phyloP scores from a whole-genome alignment of 352 stramenopile genomes.

The Elongisporangium anandrum region DNA sequence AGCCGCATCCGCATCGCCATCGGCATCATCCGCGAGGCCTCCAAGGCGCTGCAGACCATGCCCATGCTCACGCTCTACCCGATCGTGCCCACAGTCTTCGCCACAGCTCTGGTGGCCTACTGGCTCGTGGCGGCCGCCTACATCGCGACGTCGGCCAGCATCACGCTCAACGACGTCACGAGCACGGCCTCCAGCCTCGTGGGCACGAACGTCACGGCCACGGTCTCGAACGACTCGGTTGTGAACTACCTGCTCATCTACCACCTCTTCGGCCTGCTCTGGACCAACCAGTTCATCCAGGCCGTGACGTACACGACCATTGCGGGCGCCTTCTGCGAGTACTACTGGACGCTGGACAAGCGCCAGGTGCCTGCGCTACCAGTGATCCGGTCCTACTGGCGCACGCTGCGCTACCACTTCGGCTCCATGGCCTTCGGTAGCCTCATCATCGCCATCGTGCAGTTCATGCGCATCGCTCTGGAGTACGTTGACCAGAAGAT shows the following conservation, averaged over 20 bases:
- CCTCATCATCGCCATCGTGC: conserved; percentile 83
- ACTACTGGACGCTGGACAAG: conserved; percentile 87
- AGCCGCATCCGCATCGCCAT: conserved; percentile 83
- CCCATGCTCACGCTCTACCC: conserved; percentile 76
- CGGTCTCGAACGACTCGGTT: conserved; percentile 53
- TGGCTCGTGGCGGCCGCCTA: conserved; percentile 78
- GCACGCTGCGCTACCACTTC: conserved; percentile 70
- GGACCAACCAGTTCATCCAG: conserved; percentile 87
- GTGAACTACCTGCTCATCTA: conserved; percentile 82
- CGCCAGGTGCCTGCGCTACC: conserved; percentile 37
- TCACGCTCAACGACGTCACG: conserved; percentile 46
- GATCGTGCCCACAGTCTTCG: conserved; percentile 62
- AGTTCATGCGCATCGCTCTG: conserved; percentile 65
- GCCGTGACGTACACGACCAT: conserved; percentile 70
- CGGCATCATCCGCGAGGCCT: conserved; percentile 82
- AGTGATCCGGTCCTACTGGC: conserved; percentile 57
- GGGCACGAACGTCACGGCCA: conserved; percentile 20
- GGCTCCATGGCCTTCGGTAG: conserved; percentile 85
- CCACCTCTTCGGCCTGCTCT: conserved; percentile 80
- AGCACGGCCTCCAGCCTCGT: conserved; percentile 17
- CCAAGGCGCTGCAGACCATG: conserved; percentile 74
- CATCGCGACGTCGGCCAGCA: conserved; percentile 60
- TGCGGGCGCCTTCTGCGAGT: conserved; percentile 75
- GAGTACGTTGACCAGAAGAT: conserved; percentile 84
- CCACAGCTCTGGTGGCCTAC: conserved; percentile 59